Conservation (phyloP, 2,329 filamentous ascomycete species). For the Monilinia vaccinii-corymbosi region DNA sequence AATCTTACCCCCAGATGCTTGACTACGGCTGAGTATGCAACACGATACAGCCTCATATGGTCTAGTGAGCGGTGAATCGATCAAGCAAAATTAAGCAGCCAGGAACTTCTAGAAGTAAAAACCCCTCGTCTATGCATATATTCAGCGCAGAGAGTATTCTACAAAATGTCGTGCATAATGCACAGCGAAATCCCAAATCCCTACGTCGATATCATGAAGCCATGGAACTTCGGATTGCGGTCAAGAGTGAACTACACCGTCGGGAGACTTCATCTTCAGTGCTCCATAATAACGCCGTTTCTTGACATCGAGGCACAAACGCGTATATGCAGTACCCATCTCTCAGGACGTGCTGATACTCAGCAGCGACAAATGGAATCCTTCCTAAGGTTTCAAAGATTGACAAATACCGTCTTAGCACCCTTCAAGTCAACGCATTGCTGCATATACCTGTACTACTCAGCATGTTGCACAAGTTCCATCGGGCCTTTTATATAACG, state of each 20-base stretch:
- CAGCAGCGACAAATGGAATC: neutral
- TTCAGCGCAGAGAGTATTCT: neutral
- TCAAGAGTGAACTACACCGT: neutral
- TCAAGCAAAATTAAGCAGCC: neutral
- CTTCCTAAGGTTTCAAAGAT: too few species aligned
- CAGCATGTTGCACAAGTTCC: neutral
- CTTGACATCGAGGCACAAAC: neutral
- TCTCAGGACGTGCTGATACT: neutral
- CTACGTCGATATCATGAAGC: neutral
- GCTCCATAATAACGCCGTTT: neutral
- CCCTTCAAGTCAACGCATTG: neutral
- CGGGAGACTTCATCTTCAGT: neutral
- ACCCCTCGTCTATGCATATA: neutral
- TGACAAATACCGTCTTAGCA: neutral
- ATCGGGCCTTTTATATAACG: conserved; percentile 1
- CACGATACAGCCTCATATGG: neutral
- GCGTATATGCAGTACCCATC: neutral
- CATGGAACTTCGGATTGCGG: neutral
- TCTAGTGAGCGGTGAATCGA: neutral
- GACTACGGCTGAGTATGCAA: conserved; percentile 1
- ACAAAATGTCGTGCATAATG: conserved; percentile 1
- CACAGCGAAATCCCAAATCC: neutral
- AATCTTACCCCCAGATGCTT: neutral
- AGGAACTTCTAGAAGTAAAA: neutral
- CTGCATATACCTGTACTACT: neutral